These are phyloP conservation scores for Fusarium bactridioides DNA, from an alignment of 2,329 filamentous ascomycete genomes.

Conservation along the genomic window DNA sequence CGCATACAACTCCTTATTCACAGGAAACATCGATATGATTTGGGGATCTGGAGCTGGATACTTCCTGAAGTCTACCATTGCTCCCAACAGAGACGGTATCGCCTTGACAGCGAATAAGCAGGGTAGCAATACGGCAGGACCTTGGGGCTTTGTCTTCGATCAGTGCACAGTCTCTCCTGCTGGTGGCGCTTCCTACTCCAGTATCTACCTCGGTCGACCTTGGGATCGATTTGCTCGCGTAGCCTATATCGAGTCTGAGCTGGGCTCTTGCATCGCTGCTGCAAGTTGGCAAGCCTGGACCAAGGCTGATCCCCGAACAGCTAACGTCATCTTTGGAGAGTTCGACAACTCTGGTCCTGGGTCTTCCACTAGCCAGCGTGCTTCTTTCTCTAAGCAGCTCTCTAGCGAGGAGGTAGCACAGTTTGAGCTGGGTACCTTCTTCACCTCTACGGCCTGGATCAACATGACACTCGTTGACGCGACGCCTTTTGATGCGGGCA, in stretches of 20 bases:
- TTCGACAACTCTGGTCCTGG: slow-evolving; percentile 31
- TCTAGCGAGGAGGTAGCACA: background rate
- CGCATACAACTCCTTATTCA: slow-evolving; percentile 49
- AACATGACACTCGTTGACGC: slow-evolving; percentile 34
- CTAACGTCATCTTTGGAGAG: slow-evolving; percentile 32
- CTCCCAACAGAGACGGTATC: slow-evolving; percentile 43
- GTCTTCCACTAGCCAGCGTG: slow-evolving; percentile 26
- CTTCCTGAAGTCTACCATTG: slow-evolving; percentile 48
- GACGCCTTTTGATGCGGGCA: slow-evolving; percentile 28
- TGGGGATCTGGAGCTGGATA: slow-evolving; percentile 54
- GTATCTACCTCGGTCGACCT: slow-evolving; percentile 32
- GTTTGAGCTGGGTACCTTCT: slow-evolving; percentile 33
- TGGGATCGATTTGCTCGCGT: slow-evolving; percentile 37
- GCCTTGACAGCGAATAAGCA: slow-evolving; percentile 49
- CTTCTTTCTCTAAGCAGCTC: slow-evolving; percentile 33
- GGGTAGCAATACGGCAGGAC: slow-evolving; percentile 44
- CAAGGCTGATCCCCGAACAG: slow-evolving; percentile 31
- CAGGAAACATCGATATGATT: slow-evolving; percentile 59
- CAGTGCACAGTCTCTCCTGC: slow-evolving; percentile 44
- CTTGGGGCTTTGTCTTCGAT: slow-evolving; percentile 47
- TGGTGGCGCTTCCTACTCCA: slow-evolving; percentile 34
- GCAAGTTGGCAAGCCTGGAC: slow-evolving; percentile 36
- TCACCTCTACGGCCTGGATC: slow-evolving; percentile 31
- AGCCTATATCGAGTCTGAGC: slow-evolving; percentile 32
- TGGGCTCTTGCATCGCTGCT: slow-evolving; percentile 14